Evolutionary conservation across 495 filamentous ascomycete species (phyloP), one percentile per base, ranked within the genome.

Genomic region (Xylaria scruposa): DNA sequence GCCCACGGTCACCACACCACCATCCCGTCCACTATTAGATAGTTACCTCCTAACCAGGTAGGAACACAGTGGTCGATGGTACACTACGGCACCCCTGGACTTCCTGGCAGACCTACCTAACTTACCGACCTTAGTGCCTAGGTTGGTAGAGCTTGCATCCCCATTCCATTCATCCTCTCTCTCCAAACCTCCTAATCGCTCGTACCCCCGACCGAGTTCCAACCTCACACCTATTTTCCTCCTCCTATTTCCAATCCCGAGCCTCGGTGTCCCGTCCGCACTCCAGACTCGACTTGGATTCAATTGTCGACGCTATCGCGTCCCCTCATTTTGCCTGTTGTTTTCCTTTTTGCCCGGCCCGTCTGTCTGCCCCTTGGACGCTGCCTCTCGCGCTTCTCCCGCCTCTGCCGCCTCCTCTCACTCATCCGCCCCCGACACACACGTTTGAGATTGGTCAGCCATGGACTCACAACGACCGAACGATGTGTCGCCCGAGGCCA

Each of bases 401-500:
- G 51, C 61, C 75, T 72, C 72, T 31, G 17, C 71, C 58, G 76
- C 74, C 74, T 66, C 74, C 70, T 72, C 70, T 36, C 33, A 6
- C 75, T 73, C 66, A 73, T 44, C 72, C 73, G 71, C 71, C 72
- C 63, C 69, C 73, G 70, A 76, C 76, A 31, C 29, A 67, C 81
- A 13, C 61, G 53, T 67, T 54, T 60, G 58, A 70, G 29, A 46
- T 33, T 40, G 51, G 61, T 74, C 78, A 64, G 75, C 70, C 66
- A 87, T 87, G 85, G 84, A 87, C 75, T 79, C 82, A 70, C 81
- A 83, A 80, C 80, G 82, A 76, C 81, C 85, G 72, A 88, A 83
- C 80, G 86, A 88, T 77, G 86, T 88, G 77, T 87, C 86, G 79
- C 86, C 87, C 68, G 87, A 89, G 83, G 85, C 85, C 76, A 89